A percentile compares a stretch with the other conserved stretches of the same genome.
These are phyloP conservation scores for Kalmusia sp. DNA, from an alignment of 2,329 filamentous ascomycete species.

Conservation along the genomic window DNA sequence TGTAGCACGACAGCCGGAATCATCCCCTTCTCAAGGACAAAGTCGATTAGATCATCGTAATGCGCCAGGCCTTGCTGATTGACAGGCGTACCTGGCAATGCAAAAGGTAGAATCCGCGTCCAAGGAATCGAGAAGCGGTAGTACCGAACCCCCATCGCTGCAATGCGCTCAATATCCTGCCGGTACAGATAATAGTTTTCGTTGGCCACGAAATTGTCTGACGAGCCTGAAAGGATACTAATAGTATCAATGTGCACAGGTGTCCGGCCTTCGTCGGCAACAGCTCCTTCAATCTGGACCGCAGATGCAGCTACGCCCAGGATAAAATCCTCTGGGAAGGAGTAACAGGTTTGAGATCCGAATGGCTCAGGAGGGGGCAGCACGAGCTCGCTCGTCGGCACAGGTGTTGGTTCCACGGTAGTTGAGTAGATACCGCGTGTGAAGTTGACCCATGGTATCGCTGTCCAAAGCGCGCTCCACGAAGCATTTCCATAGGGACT, in stretches of 20 bases:
- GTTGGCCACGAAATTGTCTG: slow-evolving; percentile 45
- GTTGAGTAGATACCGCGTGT: slow-evolving; percentile 54
- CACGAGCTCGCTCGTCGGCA: slow-evolving; percentile 62
- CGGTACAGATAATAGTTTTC: slow-evolving; percentile 65
- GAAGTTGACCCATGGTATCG: slow-evolving; percentile 44
- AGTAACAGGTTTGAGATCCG: slow-evolving; percentile 56
- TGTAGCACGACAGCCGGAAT: slow-evolving; percentile 57
- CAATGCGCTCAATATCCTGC: slow-evolving; percentile 62
- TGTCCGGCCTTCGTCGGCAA: slow-evolving; percentile 39
- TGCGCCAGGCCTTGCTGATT: slow-evolving; percentile 60
- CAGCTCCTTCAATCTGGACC: slow-evolving; percentile 37
- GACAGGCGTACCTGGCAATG: slow-evolving; percentile 57
- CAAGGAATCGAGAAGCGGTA: slow-evolving; percentile 63
- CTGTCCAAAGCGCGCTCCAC: slow-evolving; percentile 48
- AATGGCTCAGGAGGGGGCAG: slow-evolving; percentile 63
- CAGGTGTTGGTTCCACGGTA: slow-evolving; percentile 62
- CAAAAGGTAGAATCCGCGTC: slow-evolving; percentile 62
- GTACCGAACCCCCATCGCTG: slow-evolving; percentile 59
- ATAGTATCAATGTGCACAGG: slow-evolving; percentile 28
- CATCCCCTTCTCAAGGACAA: slow-evolving; percentile 58
- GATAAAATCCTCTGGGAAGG: slow-evolving; percentile 57
- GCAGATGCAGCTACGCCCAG: slow-evolving; percentile 38
- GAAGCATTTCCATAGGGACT: slow-evolving; percentile 50
- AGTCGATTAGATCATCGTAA: slow-evolving; percentile 63
- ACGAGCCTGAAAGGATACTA: slow-evolving; percentile 11